Evolutionary conservation across 495 filamentous ascomycete species (phyloP).

Genomic region (Hypoxylon perforatum): DNA sequence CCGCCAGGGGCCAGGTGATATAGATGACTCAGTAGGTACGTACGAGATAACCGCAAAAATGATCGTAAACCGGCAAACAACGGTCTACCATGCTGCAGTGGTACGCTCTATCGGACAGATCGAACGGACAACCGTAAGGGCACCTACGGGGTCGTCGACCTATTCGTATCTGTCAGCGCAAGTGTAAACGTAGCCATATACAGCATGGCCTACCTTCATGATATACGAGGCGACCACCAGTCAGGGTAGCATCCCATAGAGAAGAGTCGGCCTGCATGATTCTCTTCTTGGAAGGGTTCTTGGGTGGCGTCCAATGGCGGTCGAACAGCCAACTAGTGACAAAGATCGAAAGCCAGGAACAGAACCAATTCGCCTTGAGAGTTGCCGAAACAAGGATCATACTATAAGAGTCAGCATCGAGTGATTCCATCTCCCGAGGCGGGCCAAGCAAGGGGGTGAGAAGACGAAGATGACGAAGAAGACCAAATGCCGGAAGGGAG

Average conservation of each 20-base stretch:
- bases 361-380: conserved; percentile 20
- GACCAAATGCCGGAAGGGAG: background rate
- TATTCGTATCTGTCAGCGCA: background rate
- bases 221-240: conserved; percentile 5
- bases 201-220: conserved; percentile 2
- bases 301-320: conserved; percentile 14
- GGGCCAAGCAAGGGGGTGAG: background rate
- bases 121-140: conserved; percentile 7
- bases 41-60: conserved; percentile 1
- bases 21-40: too few species aligned
- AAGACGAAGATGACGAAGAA: background rate
- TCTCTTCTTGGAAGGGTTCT: conserved; percentile 16
- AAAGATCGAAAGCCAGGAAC: conserved; percentile 5
- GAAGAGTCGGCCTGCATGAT: conserved; percentile 11
- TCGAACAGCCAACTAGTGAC: conserved; percentile 8
- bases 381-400: conserved; percentile 19
- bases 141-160: conserved; percentile 16
- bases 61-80: conserved; percentile 24
- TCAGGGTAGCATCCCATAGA: background rate
- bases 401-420: background rate
- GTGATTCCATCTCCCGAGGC: background rate
- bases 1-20: too few species aligned
- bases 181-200: background rate
- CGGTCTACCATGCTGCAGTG: conserved; percentile 1
- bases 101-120: conserved; percentile 22